Conservation (phyloP, 2,329 filamentous ascomycete genomes). For the Acephala macrosclerotiorum region DNA sequence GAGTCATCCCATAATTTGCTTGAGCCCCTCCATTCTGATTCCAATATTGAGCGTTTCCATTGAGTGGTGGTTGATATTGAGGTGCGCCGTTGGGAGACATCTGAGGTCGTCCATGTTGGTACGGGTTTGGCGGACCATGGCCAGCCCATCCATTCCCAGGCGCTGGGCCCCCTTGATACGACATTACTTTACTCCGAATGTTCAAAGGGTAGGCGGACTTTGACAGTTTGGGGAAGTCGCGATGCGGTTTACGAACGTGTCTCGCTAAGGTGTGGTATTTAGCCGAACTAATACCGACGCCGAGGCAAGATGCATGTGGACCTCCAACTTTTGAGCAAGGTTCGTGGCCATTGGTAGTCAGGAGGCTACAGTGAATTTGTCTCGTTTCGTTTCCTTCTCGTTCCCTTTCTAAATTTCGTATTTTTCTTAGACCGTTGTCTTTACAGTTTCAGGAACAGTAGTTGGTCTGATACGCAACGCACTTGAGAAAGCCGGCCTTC, state of each 20-base stretch:
- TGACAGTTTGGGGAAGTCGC: not conserved
- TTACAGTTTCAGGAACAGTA: not conserved
- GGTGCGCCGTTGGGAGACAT: too few relatives aligned
- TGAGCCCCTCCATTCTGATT: slow-evolving; percentile 24
- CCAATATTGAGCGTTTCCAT: slow-evolving; percentile 25
- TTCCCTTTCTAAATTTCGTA: slow-evolving; percentile 1
- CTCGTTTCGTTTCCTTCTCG: not conserved
- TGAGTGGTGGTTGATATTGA: slow-evolving; percentile 24
- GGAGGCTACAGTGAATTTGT: not conserved
- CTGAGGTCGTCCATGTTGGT: slow-evolving; percentile 4
- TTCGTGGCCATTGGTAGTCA: not conserved
- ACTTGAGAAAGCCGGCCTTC: not conserved
- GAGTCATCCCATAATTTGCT: slow-evolving; percentile 26
- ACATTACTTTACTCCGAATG: slow-evolving; percentile 3
- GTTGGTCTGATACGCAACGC: not conserved
- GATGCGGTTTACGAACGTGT: slow-evolving; percentile 1
- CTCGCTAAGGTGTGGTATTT: slow-evolving; percentile 5
- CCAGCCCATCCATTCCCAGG: slow-evolving; percentile 37
- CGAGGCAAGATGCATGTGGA: not conserved
- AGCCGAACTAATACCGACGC: not conserved
- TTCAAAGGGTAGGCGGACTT: not conserved
- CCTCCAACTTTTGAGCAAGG: slow-evolving; percentile 1
- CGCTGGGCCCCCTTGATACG: slow-evolving; percentile 37
- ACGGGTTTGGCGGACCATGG: slow-evolving; percentile 31
- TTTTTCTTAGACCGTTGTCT: not conserved